Evolutionary conservation across 1,284 basidiomycete genomes (phyloP).

Genomic region (Rhizoctonia solani): DNA sequence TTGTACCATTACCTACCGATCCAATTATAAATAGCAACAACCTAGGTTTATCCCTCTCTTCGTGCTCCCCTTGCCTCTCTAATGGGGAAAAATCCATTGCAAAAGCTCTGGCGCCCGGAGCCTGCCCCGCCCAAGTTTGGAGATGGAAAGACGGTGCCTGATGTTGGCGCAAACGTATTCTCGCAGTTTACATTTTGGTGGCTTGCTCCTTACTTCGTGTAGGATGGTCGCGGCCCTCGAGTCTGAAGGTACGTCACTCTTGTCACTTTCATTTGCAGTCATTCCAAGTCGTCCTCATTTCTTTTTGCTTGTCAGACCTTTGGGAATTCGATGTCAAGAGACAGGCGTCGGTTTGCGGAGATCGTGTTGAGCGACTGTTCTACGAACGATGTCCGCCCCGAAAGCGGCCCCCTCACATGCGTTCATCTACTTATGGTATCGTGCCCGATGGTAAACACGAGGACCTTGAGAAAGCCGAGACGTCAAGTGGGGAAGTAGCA

Average conservation of each 20-base stretch:
- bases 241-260: conserved; percentile 17
- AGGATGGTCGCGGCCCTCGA: conserved; percentile 23
- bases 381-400: conserved; percentile 32
- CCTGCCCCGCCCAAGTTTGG: conserved; percentile 32
- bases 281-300: not conserved
- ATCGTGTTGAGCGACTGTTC: conserved; percentile 17
- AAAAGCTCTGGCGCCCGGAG: conserved; percentile 26
- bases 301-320: not conserved
- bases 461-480: conserved; percentile 20
- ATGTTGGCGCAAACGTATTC: conserved; percentile 26
- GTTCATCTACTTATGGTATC: not conserved
- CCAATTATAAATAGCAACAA: conserved; percentile 29
- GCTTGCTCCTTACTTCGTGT: conserved; percentile 13
- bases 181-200: conserved; percentile 31
- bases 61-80: not conserved
- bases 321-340: conserved; percentile 31
- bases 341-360: conserved; percentile 18
- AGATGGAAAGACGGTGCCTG: conserved; percentile 30
- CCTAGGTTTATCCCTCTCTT: too few relatives aligned
- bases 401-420: conserved; percentile 32
- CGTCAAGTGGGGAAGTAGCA: not conserved
- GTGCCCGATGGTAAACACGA: not conserved
- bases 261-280: too few relatives aligned
- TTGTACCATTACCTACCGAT: not conserved
- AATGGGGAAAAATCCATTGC: conserved; percentile 26